Evolutionary conservation across 2,329 filamentous ascomycete genomes (phyloP), one percentile per base, ranked within the genome.

Genomic region (Cordyceps pruinosa): DNA sequence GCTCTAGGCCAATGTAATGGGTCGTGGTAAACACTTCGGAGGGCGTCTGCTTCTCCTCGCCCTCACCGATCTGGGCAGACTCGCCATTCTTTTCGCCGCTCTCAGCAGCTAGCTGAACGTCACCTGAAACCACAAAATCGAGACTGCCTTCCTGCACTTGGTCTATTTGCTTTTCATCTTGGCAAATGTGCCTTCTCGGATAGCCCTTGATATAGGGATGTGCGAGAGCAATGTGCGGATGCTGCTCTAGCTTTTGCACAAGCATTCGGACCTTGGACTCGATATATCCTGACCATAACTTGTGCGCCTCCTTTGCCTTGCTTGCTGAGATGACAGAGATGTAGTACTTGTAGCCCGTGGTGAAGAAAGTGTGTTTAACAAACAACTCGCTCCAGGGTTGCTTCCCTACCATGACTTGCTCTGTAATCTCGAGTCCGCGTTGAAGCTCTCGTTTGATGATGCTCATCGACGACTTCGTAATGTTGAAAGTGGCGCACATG

Each of bases 401-500:
- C 66, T 88, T 88, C 57, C 88, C 89, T 32, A 80, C 70, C 73
- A 93, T 87, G 60, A 99, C 95, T 64, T 85, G 83, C 61, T 89
- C 85, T 10, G 90, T 85, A 56, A 97, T 87, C 52, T 89, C 79
- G 52, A 86, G 83, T 5, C 87, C 94, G 37, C 89, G 84, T 61
- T 86, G 80, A 21, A 97, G 82, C 69, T 99, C 94, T 47, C 86
- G 81, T 62, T 90, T 83, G 66, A 99, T 91, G 50, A 97, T 84
- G 7, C 82, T 77, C 76, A 91, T 90, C 2, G 91, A 95, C 1
- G 93, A 97, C 62, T 83, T 78, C 3, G 89, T 92, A 60, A 99
- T 87, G 66, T 96, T 97, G 76, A 96, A 94, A 0, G 94, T 97
- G 2, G 94, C 88, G 70, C 94, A 97, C 92, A 97, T 97, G 50